Evolutionary conservation across 345 rosid genomes (phyloP), one percentile per base, ranked within the genome.

Genomic region (Leavenworthia alabamica): DNA sequence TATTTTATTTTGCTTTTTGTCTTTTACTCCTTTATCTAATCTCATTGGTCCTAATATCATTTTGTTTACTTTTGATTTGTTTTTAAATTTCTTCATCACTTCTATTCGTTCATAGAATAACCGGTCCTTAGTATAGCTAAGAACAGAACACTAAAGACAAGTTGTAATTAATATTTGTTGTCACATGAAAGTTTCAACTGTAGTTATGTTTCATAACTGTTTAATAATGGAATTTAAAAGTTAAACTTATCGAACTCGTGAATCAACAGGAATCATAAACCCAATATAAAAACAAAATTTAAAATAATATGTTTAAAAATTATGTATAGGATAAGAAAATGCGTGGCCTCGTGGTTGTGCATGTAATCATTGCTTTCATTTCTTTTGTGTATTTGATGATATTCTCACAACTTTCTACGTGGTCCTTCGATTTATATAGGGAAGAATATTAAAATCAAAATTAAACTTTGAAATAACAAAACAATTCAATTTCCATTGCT

Each of bases 321-420:
- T 37, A 37, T 56, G 49, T 49, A 40, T 70, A 62, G 42, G 74
- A 70, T 54, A 54, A 54, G 69, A 49, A 70, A 62, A 47, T 29
- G 29, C 56, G 36, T 40, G 60, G 63, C 58, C 69, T 70, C 69
- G 74, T 70, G 74, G 64, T 70, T 70, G 53, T 70, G 64, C 68
- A 62, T 70, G 69, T 70, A 70, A 62, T 70, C 74, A 70, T 62
- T 70, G 47, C 39, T 70, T 62, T 15, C 16, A 27, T 28, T 36
- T 70, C 37, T 56, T 61, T 70, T 44, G 51, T 37, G 16, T 44
- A 36, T 27, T 36, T 36, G 61, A 61, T 36, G 61, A 44, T 28
- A 61, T 69, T 50, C 66, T 51, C 46, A 20, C 53, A 24, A 14
- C 62, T 68, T 60, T 44, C 45, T 11, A 11, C 37, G 22, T 43